phyloP scores from a whole-genome alignment of 2,329 filamentous ascomycete genomes.

The Ramularia collo-cygni region DNA sequence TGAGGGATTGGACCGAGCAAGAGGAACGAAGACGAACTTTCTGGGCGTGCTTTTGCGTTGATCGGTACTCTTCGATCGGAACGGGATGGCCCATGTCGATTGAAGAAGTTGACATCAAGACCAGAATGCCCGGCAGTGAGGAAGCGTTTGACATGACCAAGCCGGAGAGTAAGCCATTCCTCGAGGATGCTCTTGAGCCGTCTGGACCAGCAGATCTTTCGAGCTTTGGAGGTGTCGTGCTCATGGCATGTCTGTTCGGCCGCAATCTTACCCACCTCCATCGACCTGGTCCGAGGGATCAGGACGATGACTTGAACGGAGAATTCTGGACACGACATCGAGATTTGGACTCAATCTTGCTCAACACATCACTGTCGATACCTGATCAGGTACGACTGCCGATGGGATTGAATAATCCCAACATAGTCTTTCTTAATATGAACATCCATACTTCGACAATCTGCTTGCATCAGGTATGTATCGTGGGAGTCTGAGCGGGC shows the following conservation, averaged over 20 bases:
- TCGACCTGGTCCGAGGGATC: constrained; percentile 72
- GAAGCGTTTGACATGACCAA: constrained; percentile 77
- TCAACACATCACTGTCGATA: constrained; percentile 79
- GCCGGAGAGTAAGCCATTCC: constrained; percentile 61
- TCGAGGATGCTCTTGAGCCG: constrained; percentile 63
- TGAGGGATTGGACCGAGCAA: constrained; percentile 87
- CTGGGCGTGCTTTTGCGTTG: constrained; percentile 87
- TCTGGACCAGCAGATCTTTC: constrained; percentile 69
- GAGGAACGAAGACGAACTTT: constrained; percentile 90
- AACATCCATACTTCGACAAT: constrained; percentile 94
- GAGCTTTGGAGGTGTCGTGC: constrained; percentile 68
- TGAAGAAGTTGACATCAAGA: constrained; percentile 85
- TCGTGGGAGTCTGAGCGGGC: too few relatives aligned
- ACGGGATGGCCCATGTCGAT: constrained; percentile 96
- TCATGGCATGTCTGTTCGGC: constrained; percentile 86
- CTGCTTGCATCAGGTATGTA: constrained; percentile 71
- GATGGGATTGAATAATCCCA: constrained; percentile 65
- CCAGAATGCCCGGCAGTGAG: constrained; percentile 75
- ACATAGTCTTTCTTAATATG: constrained; percentile 93
- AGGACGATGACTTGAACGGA: constrained; percentile 80
- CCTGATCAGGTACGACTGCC: constrained; percentile 76
- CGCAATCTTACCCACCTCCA: constrained; percentile 88
- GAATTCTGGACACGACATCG: constrained; percentile 95
- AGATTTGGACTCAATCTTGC: constrained; percentile 78
- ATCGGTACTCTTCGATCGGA: constrained; percentile 89